phyloP scores from a whole-genome alignment of 352 stramenopile species.

The Pythium dissimile region DNA sequence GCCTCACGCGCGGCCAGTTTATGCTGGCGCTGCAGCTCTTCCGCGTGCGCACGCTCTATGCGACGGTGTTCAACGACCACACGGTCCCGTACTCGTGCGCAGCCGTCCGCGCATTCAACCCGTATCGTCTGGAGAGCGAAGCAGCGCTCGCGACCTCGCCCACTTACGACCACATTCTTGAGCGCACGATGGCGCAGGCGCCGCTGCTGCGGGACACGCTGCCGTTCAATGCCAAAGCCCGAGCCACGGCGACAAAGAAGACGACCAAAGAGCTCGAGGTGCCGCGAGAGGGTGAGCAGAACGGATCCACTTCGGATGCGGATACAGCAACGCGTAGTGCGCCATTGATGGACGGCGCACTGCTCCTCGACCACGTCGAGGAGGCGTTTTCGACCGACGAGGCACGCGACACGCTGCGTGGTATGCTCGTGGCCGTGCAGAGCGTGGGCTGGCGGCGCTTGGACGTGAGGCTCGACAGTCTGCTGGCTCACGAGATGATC shows the following conservation, averaged over 20 bases:
- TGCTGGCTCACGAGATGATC: conserved; percentile 74
- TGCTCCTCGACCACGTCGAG: conserved; percentile 65
- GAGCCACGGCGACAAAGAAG: conserved; percentile 21
- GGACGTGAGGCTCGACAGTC: conserved; percentile 67
- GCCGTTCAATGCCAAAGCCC: conserved; percentile 36
- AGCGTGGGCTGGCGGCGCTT: conserved; percentile 69
- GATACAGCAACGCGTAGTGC: conserved; percentile 22
- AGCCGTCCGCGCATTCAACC: conserved; percentile 71
- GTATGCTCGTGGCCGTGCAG: conserved; percentile 76
- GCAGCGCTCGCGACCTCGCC: conserved; percentile 33
- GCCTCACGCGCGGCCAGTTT: conserved; percentile 66
- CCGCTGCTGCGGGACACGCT: conserved; percentile 59
- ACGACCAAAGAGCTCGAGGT: conserved; percentile 14
- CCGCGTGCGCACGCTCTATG: conserved; percentile 61
- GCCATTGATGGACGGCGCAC: conserved; percentile 45
- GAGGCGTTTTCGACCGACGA: conserved; percentile 57
- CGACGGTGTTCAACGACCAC: conserved; percentile 80
- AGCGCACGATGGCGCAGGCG: conserved; percentile 46
- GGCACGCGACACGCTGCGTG: conserved; percentile 57
- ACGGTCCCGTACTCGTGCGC: conserved; percentile 76
- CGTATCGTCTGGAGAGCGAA: conserved; percentile 51
- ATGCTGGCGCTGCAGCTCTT: conserved; percentile 72
- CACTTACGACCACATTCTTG: conserved; percentile 62
- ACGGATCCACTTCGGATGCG: background rate
- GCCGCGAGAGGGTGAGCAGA: conserved; percentile 1